Percentiles rank a stretch among this genome's conserved stretches.
Evolutionary conservation across 768 basidiomycete species (phyloP).

Genomic region (Tricholoma bakamatsutake): DNA sequence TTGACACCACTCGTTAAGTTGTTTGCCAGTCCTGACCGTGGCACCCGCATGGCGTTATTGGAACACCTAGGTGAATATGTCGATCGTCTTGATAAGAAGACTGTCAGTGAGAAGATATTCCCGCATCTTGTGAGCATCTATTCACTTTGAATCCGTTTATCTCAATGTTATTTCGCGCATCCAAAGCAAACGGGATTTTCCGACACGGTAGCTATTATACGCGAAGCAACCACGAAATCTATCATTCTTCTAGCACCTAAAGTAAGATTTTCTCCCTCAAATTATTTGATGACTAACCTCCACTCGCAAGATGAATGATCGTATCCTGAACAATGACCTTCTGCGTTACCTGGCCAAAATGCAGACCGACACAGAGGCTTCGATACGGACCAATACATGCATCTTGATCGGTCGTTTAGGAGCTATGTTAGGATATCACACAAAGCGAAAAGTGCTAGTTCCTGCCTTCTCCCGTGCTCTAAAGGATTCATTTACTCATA

Average conservation of each 20-base stretch:
- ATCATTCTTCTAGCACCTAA: constrained; percentile 82
- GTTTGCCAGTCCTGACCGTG: constrained; percentile 86
- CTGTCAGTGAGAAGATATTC: constrained; percentile 85
- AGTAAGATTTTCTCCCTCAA: constrained; percentile 31
- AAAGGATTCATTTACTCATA: constrained; percentile 89
- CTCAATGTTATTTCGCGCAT: constrained; percentile 2
- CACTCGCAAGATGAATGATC: constrained; percentile 65
- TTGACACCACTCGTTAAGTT: constrained; percentile 78
- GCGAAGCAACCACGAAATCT: constrained; percentile 90
- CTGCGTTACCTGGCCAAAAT: constrained; percentile 88
- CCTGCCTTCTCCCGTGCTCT: constrained; percentile 89
- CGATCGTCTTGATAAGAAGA: constrained; percentile 82
- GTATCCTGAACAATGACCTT: constrained; percentile 94
- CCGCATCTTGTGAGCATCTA: constrained; percentile 70
- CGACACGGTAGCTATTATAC: constrained; percentile 89
- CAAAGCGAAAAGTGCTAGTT: constrained; percentile 93
- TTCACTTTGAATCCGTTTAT: not conserved
- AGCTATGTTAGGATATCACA: constrained; percentile 77
- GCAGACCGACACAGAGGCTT: constrained; percentile 89
- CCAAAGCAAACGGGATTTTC: constrained; percentile 89
- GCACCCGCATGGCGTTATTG: constrained; percentile 88
- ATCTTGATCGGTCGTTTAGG: constrained; percentile 92
- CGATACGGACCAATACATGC: constrained; percentile 95
- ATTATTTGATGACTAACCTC: not conserved
- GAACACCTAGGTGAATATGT: constrained; percentile 81